Percentiles rank a stretch among this genome's conserved stretches.
phyloP scores from a whole-genome alignment of 805 yeast species.

The Teunomyces aglyptinius region DNA sequence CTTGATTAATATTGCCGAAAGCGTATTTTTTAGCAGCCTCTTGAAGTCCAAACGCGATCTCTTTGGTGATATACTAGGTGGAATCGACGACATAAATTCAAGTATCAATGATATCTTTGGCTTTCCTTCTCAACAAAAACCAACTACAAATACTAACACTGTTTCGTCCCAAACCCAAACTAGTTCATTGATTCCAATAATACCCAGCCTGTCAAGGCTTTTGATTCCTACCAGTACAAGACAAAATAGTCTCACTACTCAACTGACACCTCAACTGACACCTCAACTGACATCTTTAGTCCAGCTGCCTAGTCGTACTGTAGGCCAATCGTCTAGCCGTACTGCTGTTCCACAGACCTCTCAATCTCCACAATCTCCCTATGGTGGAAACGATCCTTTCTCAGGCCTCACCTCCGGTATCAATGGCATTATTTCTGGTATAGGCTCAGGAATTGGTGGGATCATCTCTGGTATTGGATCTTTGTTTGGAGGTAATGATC shows the following conservation, averaged over 20 bases:
- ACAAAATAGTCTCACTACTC: too few relatives aligned
- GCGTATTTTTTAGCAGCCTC: conserved; percentile 10
- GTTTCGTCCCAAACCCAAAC: background rate
- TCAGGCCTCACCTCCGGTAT: background rate
- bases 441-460: background rate
- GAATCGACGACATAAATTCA: background rate
- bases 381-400: background rate
- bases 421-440: background rate
- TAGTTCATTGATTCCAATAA: background rate
- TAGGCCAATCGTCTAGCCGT: too few relatives aligned
- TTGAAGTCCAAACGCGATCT: conserved; percentile 7
- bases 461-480: background rate
- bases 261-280: background rate
- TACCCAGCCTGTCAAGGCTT: too few relatives aligned
- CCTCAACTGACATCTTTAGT: background rate
- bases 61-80: conserved; percentile 2
- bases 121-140: background rate
- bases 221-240: too few relatives aligned
- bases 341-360: too few relatives aligned
- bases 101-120: background rate
- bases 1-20: conserved; percentile 12
- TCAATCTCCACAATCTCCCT: background rate
- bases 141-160: background rate
- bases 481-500: background rate
- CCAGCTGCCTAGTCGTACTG: too few relatives aligned